Percentiles rank a stretch among this genome's conserved stretches.
These are phyloP conservation scores for Aureobasidium sp. DNA, from an alignment of 2,329 filamentous ascomycete species.

Conservation along the genomic window DNA sequence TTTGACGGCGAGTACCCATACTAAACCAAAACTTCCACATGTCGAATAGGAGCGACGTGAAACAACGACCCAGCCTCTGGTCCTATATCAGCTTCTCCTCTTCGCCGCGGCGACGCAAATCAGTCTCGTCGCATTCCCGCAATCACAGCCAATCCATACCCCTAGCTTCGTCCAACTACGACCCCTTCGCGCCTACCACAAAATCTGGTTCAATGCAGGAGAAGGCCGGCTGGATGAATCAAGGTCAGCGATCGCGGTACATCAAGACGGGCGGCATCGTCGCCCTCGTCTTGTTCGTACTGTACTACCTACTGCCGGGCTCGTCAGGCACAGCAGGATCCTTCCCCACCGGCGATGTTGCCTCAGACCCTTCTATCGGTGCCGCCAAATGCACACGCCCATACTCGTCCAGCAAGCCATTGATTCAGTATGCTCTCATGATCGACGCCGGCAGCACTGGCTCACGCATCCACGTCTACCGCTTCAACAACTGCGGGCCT, in stretches of 20 bases:
- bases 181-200: slow-evolving; percentile 29
- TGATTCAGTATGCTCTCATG: slow-evolving; percentile 98
- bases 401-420: slow-evolving; percentile 77
- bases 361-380: slow-evolving; percentile 50
- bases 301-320: slow-evolving; percentile 45
- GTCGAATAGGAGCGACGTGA: slow-evolving; percentile 46
- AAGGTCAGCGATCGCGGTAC: slow-evolving; percentile 51
- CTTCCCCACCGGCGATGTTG: slow-evolving; percentile 31
- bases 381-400: slow-evolving; percentile 74
- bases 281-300: slow-evolving; percentile 47
- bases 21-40: slow-evolving; percentile 25
- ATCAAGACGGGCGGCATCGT: slow-evolving; percentile 55
- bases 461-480: slow-evolving; percentile 96
- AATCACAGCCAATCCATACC: not conserved
- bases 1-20: not conserved
- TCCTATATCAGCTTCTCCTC: slow-evolving; percentile 42
- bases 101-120: slow-evolving; percentile 42
- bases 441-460: slow-evolving; percentile 97
- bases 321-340: slow-evolving; percentile 14
- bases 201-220: slow-evolving; percentile 32
- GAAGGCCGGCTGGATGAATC: slow-evolving; percentile 48
- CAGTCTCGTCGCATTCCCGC: slow-evolving; percentile 30
- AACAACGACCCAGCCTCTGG: slow-evolving; percentile 42
- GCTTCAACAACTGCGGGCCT: slow-evolving; percentile 96
- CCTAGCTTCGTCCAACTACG: slow-evolving; percentile 19